These are phyloP conservation scores for Paradendryphiella salina DNA, from an alignment of 2,329 filamentous ascomycete genomes.

Conservation along the genomic window DNA sequence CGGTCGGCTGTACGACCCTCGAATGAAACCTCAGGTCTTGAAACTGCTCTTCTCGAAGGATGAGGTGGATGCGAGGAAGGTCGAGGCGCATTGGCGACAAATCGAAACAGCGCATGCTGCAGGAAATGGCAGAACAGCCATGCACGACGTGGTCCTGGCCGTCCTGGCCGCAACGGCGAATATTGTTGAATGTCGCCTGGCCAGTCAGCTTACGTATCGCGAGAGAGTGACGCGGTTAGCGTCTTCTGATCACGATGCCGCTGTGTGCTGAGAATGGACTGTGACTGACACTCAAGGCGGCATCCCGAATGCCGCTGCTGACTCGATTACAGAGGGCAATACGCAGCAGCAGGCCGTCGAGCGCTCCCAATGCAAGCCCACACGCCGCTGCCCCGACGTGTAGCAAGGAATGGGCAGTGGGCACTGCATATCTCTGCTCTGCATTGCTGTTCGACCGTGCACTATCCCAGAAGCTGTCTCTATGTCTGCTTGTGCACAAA, in stretches of 20 bases:
- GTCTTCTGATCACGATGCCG: slow-evolving; percentile 15
- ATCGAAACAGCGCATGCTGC: slow-evolving; percentile 21
- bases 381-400: too few relatives aligned
- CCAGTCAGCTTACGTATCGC: slow-evolving; percentile 27
- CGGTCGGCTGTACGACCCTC: slow-evolving; percentile 15
- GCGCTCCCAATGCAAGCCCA: too few relatives aligned
- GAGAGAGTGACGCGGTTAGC: slow-evolving; percentile 14
- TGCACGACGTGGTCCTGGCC: slow-evolving; percentile 11
- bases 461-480: background rate
- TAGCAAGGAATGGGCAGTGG: background rate
- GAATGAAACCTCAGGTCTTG: slow-evolving; percentile 15
- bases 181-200: slow-evolving; percentile 20
- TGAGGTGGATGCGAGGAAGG: slow-evolving; percentile 10
- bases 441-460: slow-evolving; percentile 2
- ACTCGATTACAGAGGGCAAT: slow-evolving; percentile 32
- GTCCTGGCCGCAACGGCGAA: slow-evolving; percentile 7
- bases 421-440: background rate
- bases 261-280: slow-evolving; percentile 16
- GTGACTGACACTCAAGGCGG: slow-evolving; percentile 28
- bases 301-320: slow-evolving; percentile 29
- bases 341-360: slow-evolving; percentile 27
- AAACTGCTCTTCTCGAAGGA: slow-evolving; percentile 20
- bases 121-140: slow-evolving; percentile 7
- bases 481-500: slow-evolving; percentile 1
- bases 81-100: slow-evolving; percentile 10